Base-by-base conservation (phyloP, 2,329 filamentous ascomycete species). In the Neofusicoccum sp. region DNA sequence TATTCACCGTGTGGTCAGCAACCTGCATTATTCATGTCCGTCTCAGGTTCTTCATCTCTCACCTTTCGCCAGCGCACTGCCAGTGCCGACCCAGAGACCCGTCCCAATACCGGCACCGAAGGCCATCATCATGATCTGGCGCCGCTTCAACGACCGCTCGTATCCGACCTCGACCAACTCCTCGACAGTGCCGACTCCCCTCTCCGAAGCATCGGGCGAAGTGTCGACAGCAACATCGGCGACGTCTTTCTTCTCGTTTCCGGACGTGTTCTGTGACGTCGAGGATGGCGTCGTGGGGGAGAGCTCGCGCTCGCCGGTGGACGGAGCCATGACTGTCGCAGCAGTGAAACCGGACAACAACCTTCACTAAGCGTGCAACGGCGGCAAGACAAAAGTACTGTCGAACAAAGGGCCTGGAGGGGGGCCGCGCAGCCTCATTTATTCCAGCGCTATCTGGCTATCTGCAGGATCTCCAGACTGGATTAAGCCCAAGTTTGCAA, bases 41-140 rank as follows among this genome's bases (percentile, higher is more conserved):
- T 40, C 11, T 6, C 7, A 38, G 12, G 31, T 20, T 16, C 3
- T 43, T 34, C 26, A 24, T 2, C 2, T 26, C 45, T 41, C 8
- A 54, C 47, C 58, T 54, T 60, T 60, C 5, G 48, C 20, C 48
- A 60, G 40, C 11, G 58, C 58, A 44, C 58, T 60, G 38, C 58
- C 58, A 38, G 58, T 60, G 12, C 58, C 58, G 28, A 60, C 58
- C 58, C 58, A 60, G 20, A 60, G 26, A 4, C 58, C 58, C 8
- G 58, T 60, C n/a, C 58, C 58, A 34, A 60, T 60, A 9, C 58
- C 58, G 40, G 58, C 58, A 31, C 57, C 58, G 31, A 60, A 60
- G 14, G 58, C 58, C 58, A 60, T 60, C 58, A 60, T 60, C 58
- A 54, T 54, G 14, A 60, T 60, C 28, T 60, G 58, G 26, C 58